Evolutionary conservation across 805 yeast genomes (phyloP).

Genomic region (Starmerella apis): DNA sequence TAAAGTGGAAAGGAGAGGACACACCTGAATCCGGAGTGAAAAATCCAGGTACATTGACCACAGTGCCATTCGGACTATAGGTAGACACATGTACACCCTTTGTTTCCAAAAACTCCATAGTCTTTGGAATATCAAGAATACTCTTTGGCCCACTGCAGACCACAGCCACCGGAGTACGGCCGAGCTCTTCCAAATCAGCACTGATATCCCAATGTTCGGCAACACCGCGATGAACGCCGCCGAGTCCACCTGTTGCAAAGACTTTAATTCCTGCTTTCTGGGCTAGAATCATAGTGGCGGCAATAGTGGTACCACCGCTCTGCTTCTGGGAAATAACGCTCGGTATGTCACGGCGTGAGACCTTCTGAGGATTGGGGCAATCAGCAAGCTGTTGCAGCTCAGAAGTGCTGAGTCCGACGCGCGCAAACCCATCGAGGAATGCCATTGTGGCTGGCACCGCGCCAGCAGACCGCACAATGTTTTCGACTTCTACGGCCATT

Average conservation of each 20-base stretch:
- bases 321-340: constrained; percentile 50
- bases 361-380: constrained; percentile 39
- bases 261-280: constrained; percentile 65
- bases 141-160: constrained; percentile 89
- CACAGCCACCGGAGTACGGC: constrained; percentile 76
- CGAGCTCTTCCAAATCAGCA: constrained; percentile 78
- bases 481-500: constrained; percentile 64
- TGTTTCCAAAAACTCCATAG: constrained; percentile 80
- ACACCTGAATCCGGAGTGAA: constrained; percentile 69
- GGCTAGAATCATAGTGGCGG: constrained; percentile 78
- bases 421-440: constrained; percentile 58
- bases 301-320: constrained; percentile 85
- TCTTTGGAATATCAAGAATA: constrained; percentile 66
- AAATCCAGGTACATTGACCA: constrained; percentile 59
- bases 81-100: constrained; percentile 84
- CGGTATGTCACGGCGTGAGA: constrained; percentile 73
- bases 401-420: constrained; percentile 47
- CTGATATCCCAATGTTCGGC: constrained; percentile 67
- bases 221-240: constrained; percentile 81
- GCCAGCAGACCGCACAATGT: constrained; percentile 47
- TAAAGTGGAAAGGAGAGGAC: constrained; percentile 54
- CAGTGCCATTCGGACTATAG: constrained; percentile 40
- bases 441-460: constrained; percentile 82
- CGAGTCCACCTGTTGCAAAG: constrained; percentile 88
- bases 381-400: constrained; percentile 47